Evolutionary conservation across 2,329 filamentous ascomycete genomes (phyloP).

Genomic region (Phaeoacremonium minimum): DNA sequence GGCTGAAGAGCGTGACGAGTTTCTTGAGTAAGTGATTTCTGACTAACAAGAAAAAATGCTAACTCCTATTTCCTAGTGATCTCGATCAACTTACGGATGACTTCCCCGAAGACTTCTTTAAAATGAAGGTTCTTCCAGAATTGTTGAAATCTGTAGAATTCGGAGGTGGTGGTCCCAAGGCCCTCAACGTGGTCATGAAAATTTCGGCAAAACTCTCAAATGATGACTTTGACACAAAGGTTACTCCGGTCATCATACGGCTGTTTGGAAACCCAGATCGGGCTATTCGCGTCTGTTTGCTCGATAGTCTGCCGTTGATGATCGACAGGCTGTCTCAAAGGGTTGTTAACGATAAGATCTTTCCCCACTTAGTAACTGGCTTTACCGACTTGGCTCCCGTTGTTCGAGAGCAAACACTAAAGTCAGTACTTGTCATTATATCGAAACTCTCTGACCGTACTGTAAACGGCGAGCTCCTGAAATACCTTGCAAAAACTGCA

Average conservation of each 20-base stretch:
- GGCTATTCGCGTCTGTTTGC: slow-evolving; percentile 82
- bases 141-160: slow-evolving; percentile 99
- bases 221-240: slow-evolving; percentile 81
- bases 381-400: slow-evolving; percentile 90
- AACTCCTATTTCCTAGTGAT: slow-evolving; percentile 50
- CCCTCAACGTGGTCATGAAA: slow-evolving; percentile 83
- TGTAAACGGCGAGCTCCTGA: slow-evolving; percentile 88
- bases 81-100: slow-evolving; percentile 85
- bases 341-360: slow-evolving; percentile 92
- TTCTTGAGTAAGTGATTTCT: slow-evolving; percentile 55
- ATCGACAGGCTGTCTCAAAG: slow-evolving; percentile 87
- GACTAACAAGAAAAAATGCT: not conserved
- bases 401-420: slow-evolving; percentile 92
- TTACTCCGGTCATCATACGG: slow-evolving; percentile 82
- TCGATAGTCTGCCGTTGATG: slow-evolving; percentile 86
- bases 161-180: slow-evolving; percentile 89
- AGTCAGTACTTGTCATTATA: slow-evolving; percentile 84
- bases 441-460: slow-evolving; percentile 86
- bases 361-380: slow-evolving; percentile 89
- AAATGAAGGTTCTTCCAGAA: slow-evolving; percentile 92
- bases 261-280: slow-evolving; percentile 89
- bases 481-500: slow-evolving; percentile 88
- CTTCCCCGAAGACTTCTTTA: slow-evolving; percentile 97
- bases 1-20: slow-evolving; percentile 76
- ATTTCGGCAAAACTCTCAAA: slow-evolving; percentile 82